Evolutionary conservation across 2,329 filamentous ascomycete species (phyloP), one percentile per base, ranked within the genome.

Genomic region (Exophiala sp.): DNA sequence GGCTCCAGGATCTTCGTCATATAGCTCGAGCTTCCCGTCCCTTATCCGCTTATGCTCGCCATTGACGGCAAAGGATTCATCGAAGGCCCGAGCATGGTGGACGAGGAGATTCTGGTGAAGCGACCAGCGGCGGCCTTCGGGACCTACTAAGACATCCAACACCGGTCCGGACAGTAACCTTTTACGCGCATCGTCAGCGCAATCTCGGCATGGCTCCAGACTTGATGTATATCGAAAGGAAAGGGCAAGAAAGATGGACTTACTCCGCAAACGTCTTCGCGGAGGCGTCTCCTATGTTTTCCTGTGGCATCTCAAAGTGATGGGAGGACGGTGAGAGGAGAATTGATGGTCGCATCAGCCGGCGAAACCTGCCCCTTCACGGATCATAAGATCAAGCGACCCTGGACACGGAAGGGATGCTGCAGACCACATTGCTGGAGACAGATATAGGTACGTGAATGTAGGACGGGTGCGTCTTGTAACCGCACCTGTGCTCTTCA

Each of bases 231-330:
- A 7, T 32, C 29, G 7, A 13, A 46, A 47, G 27, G 24, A 42
- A 57, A 37, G 21, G 16, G 13, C 23, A 13, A 21, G 42, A n/a
- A 14, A 35, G 38, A 23, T 40, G 34, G 14, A 73, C 74, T 65
- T 74, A 78, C 75, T 75, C 72, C 64, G 75, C 74, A 68, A 72
- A 77, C 51, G 67, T 68, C 53, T 69, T 67, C 53, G 74, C 73
- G 60, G 72, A 69, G 54, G 68, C 65, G 54, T 70, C 67, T 58
- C 66, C 68, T 58, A 77, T 73, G 62, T 70, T 71, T 54, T 65
- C 66, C 60, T 44, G n/a, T 34, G 40, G 48, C 46, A 52, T 52
- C 30, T 48, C 42, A 43, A 37, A 10, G 3, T 43, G 47, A 27
- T 43, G 46, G 29, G 34, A 30, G 4, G 37, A 27, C 43, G 43